phyloP scores from a whole-genome alignment of 148 eudicot genomes.

The Suaeda aralocaspica region DNA sequence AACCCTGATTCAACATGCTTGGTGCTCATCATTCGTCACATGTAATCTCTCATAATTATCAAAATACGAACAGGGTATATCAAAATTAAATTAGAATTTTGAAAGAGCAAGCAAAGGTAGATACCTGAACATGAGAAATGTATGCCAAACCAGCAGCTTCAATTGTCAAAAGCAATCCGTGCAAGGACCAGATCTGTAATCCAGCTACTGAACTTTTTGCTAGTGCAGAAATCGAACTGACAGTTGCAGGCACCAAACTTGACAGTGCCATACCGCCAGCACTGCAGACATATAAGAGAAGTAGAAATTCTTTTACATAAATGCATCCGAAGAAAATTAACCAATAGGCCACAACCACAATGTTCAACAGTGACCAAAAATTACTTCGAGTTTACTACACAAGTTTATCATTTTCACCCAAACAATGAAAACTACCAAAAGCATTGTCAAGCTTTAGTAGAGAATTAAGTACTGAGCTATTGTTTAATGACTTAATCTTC shows the following conservation, averaged over 20 bases:
- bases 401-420: background rate
- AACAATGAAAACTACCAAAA: background rate
- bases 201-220: constrained; percentile 74
- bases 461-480: background rate
- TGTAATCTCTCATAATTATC: background rate
- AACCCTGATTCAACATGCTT: background rate
- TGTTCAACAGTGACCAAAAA: background rate
- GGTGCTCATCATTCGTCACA: background rate
- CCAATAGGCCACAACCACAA: background rate
- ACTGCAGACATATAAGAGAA: constrained; percentile 46
- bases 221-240: constrained; percentile 64
- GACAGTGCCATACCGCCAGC: constrained; percentile 99
- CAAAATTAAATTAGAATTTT: background rate
- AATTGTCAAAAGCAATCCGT: constrained; percentile 89
- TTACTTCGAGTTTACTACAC: background rate
- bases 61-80: constrained; percentile 8
- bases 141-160: constrained; percentile 95
- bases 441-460: background rate
- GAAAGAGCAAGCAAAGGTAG: constrained; percentile 2
- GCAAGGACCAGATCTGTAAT: constrained; percentile 88
- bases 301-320: constrained; percentile 6
- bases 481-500: background rate
- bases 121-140: constrained; percentile 95
- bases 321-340: background rate
- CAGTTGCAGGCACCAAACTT: constrained; percentile 90